Conservation (phyloP, 2,329 filamentous ascomycete species). For the Reticulascus tulasneorum region DNA sequence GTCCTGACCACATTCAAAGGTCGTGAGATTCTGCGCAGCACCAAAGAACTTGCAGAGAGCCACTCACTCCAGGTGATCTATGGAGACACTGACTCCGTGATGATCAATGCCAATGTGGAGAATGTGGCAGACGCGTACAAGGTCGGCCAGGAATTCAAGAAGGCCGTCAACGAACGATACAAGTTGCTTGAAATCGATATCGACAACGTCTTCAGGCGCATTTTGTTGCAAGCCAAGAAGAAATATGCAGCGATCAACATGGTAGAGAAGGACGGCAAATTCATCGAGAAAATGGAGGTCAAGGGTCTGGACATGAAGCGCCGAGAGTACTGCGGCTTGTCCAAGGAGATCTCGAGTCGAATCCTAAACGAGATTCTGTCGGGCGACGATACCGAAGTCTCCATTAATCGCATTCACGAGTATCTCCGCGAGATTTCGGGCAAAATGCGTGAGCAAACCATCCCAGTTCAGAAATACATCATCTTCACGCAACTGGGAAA, state of each 20-base stretch:
- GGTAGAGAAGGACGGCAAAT: slow-evolving; percentile 83
- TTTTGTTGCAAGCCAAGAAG: slow-evolving; percentile 95
- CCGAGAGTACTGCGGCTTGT: slow-evolving; percentile 92
- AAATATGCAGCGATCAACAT: slow-evolving; percentile 98
- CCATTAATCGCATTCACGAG: slow-evolving; percentile 87
- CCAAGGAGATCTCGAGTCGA: slow-evolving; percentile 88
- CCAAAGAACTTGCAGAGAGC: slow-evolving; percentile 90
- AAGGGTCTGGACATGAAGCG: slow-evolving; percentile 98
- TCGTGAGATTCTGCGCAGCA: slow-evolving; percentile 92
- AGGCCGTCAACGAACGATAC: slow-evolving; percentile 90
- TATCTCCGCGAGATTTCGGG: slow-evolving; percentile 79
- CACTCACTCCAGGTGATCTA: slow-evolving; percentile 94
- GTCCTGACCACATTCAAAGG: slow-evolving; percentile 97
- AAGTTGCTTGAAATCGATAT: slow-evolving; percentile 94
- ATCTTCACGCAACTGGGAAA: slow-evolving; percentile 98
- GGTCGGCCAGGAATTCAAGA: slow-evolving; percentile 93
- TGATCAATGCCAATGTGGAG: slow-evolving; percentile 99
- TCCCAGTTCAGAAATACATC: slow-evolving; percentile 84
- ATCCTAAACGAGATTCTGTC: slow-evolving; percentile 93
- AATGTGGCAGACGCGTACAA: slow-evolving; percentile 86
- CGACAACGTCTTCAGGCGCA: slow-evolving; percentile 91
- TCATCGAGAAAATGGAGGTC: slow-evolving; percentile 90
- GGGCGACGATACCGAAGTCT: slow-evolving; percentile 84
- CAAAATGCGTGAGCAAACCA: slow-evolving; percentile 77
- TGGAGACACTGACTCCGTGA: slow-evolving; percentile 97